phyloP scores from a whole-genome alignment of 805 yeast genomes.

The Starmerella potacharoeniae region DNA sequence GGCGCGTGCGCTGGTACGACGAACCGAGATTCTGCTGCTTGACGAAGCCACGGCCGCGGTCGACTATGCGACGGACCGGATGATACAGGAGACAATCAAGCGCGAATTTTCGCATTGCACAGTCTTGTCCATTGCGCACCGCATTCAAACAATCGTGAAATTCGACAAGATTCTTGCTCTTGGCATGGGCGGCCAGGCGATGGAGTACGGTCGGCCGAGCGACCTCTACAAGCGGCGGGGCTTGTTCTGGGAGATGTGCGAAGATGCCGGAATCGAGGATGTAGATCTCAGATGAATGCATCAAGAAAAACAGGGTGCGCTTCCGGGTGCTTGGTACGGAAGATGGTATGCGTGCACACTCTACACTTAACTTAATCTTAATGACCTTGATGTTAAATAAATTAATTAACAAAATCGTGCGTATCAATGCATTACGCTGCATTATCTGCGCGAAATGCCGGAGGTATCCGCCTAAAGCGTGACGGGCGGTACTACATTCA shows the following conservation, averaged over 20 bases:
- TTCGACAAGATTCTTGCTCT: conserved; percentile 51
- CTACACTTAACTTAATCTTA: too few species aligned
- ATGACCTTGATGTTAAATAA: too few species aligned
- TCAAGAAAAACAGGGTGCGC: too few species aligned
- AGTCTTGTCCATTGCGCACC: conserved; percentile 61
- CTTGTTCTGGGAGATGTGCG: conserved; percentile 11
- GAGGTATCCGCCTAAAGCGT: too few species aligned
- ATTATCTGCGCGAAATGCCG: too few species aligned
- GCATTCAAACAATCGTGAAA: conserved; percentile 47
- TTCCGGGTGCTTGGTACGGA: too few species aligned
- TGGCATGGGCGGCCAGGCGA: conserved; percentile 41
- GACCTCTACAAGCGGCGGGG: conserved; percentile 28
- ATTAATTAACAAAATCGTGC: too few species aligned
- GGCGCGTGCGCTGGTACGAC: conserved; percentile 59
- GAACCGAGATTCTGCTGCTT: conserved; percentile 47
- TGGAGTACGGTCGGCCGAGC: conserved; percentile 43
- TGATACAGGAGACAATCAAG: conserved; percentile 50
- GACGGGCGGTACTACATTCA: too few species aligned
- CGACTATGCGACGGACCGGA: conserved; percentile 59
- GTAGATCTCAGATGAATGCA: too few species aligned
- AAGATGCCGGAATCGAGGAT: conserved; percentile 5
- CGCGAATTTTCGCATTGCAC: conserved; percentile 52
- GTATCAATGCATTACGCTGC: too few species aligned
- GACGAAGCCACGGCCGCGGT: conserved; percentile 75
- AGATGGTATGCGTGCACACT: too few species aligned